phyloP scores from a whole-genome alignment of 129 eudicot genomes.

The Helichrysum umbraculigerum region DNA sequence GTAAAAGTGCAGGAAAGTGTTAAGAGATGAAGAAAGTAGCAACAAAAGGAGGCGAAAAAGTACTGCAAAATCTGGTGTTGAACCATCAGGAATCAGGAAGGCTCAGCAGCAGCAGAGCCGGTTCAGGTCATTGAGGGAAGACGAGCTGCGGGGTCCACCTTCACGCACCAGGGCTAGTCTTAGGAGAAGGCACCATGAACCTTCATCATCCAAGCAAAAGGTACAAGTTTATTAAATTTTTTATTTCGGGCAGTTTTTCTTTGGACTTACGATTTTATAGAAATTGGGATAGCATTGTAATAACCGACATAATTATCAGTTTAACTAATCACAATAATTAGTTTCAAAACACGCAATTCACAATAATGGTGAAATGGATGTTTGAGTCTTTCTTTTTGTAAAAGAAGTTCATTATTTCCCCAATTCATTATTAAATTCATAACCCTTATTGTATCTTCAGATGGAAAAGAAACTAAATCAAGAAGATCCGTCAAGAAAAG shows the following conservation, averaged over 20 bases:
- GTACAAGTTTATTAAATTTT: not conserved
- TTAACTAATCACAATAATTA: too few species aligned
- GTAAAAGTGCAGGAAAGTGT: slow-evolving; percentile 20
- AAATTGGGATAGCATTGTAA: not conserved
- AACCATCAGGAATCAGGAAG: slow-evolving; percentile 27
- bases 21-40: slow-evolving; percentile 31
- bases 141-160: slow-evolving; percentile 41
- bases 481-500: slow-evolving; percentile 36
- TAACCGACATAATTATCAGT: not conserved
- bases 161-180: slow-evolving; percentile 50
- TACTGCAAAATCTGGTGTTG: slow-evolving; percentile 1
- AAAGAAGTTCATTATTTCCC: too few species aligned
- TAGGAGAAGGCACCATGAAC: slow-evolving; percentile 44
- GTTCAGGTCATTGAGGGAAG: slow-evolving; percentile 33
- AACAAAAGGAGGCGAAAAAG: slow-evolving; percentile 18
- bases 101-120: slow-evolving; percentile 42
- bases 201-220: slow-evolving; percentile 29
- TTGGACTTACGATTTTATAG: not conserved
- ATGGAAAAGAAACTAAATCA: slow-evolving; percentile 37
- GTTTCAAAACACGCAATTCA: too few species aligned
- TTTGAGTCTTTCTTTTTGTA: too few species aligned
- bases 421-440: not conserved
- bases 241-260: not conserved
- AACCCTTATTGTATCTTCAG: slow-evolving; percentile 29
- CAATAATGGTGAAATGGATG: too few species aligned